These are phyloP conservation scores for Teunomyces aglyptinius DNA, from an alignment of 805 yeast species.

Conservation along the genomic window DNA sequence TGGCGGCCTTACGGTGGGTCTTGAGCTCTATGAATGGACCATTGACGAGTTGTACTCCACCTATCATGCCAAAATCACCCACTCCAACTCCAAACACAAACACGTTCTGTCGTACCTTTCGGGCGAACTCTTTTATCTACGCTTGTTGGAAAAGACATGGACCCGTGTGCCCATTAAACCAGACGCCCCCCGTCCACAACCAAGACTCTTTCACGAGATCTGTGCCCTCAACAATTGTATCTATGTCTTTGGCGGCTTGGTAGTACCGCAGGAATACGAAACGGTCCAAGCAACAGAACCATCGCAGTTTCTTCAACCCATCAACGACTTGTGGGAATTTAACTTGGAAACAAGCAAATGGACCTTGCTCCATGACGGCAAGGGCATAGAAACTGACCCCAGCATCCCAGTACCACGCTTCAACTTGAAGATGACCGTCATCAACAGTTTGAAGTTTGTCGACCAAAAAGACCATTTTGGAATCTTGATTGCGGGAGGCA, in stretches of 20 bases:
- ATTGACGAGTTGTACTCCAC: slow-evolving; percentile 37
- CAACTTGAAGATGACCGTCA: slow-evolving; percentile 49
- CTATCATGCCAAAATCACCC: slow-evolving; percentile 30
- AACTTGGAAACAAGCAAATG: slow-evolving; percentile 53
- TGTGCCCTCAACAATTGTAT: slow-evolving; percentile 48
- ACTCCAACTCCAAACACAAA: slow-evolving; percentile 24
- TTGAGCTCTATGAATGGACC: slow-evolving; percentile 43
- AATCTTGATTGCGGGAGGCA: slow-evolving; percentile 54
- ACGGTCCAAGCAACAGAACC: slow-evolving; percentile 35
- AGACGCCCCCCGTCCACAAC: slow-evolving; percentile 27
- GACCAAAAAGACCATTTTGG: slow-evolving; percentile 46
- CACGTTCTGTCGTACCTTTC: slow-evolving; percentile 46
- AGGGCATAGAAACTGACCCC: slow-evolving; percentile 16
- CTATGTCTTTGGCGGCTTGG: slow-evolving; percentile 66
- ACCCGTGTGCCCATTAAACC: slow-evolving; percentile 28
- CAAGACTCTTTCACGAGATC: slow-evolving; percentile 62
- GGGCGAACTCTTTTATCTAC: slow-evolving; percentile 61
- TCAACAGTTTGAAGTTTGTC: slow-evolving; percentile 36
- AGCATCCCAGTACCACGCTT: slow-evolving; percentile 42
- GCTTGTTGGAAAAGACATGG: slow-evolving; percentile 62
- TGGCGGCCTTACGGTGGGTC: slow-evolving; percentile 67
- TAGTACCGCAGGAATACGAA: slow-evolving; percentile 21
- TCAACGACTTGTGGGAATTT: slow-evolving; percentile 70
- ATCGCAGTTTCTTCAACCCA: slow-evolving; percentile 31
- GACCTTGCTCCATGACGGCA: slow-evolving; percentile 46